Base-by-base conservation (phyloP, 2,329 filamentous ascomycete species). In the Phoma sp. region DNA sequence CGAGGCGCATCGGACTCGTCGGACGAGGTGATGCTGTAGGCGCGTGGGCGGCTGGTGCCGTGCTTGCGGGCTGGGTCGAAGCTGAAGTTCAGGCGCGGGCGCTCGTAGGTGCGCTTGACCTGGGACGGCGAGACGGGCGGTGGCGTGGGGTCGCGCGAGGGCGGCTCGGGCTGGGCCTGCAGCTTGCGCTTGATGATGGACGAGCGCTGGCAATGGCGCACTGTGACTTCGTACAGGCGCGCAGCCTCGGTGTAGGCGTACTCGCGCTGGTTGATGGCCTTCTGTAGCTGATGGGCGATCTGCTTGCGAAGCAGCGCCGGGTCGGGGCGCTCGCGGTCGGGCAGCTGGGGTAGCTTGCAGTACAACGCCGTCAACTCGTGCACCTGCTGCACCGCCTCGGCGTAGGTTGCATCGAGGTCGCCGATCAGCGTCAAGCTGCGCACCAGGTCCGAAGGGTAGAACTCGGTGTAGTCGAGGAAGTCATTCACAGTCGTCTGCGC, bases 391-490 rank as follows among this genome's bases (percentile, higher is more conserved):
- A 79, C 77, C 44, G 73, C 75, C 11, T 74, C 68, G 56, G 74
- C 66, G 55, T 79, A 80, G 46, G 72, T 73, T 32, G 68, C 63
- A 57, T 82, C 78, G 59, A 82, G 79, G 57, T 81, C 76, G 59
- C 80, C 78, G 64, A 88, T 86, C 52, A 88, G 78, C 46, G 82
- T 85, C 48, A 88, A 75, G 58, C 85, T 87, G 64, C 86, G 85
- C 54, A 82, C 79, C 23, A 88, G 77, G 68, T 88, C 85, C 8
- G 85, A 84, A 30, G 86, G 86, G 52, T 87, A 86, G 77, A 86
- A 87, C 74, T 88, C 86, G 58, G 86, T 88, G 74, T 88, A 88
- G 71, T 87, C 85, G 54, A 87, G 82, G 71, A 86, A 88, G 71
- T 88, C 86, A 60, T 84, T 86, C 40, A 88, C 83, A 24, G 85